phyloP scores from a whole-genome alignment of 164 flowering plant species.

The Stephania japonica region DNA sequence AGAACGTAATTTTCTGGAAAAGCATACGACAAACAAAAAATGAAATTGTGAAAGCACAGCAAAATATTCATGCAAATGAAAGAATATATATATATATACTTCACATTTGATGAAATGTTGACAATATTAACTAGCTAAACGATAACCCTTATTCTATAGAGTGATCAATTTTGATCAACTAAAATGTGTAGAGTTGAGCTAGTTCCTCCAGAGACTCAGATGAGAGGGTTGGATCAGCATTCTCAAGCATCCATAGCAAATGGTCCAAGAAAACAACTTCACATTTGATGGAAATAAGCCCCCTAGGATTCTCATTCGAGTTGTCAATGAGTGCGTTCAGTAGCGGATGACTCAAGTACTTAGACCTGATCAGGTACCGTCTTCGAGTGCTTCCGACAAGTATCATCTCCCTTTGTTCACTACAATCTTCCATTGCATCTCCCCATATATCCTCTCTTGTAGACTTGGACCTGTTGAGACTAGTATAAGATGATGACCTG shows the following conservation, averaged over 20 bases:
- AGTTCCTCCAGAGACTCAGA: conserved; percentile 56
- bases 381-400: conserved; percentile 58
- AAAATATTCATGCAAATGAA: too few species aligned
- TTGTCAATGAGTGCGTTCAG: conserved; percentile 52
- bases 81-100: too few species aligned
- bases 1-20: too few species aligned
- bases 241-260: conserved; percentile 85
- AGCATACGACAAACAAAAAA: too few species aligned
- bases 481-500: conserved; percentile 56
- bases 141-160: too few species aligned
- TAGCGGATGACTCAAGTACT: conserved; percentile 58
- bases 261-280: conserved; percentile 82
- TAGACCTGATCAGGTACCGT: conserved; percentile 47
- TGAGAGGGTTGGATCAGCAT: conserved; percentile 39
- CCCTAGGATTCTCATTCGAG: conserved; percentile 26
- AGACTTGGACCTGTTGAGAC: conserved; percentile 58
- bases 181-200: conserved; percentile 37
- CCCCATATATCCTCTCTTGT: conserved; percentile 31
- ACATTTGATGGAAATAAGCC: conserved; percentile 37
- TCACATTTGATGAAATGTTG: too few species aligned
- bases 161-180: background rate
- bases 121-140: too few species aligned
- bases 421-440: conserved; percentile 4
- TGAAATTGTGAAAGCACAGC: too few species aligned
- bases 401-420: conserved; percentile 19